Evolutionary conservation across 2,329 filamentous ascomycete species (phyloP).

Genomic region (Hypoxylon sp.): DNA sequence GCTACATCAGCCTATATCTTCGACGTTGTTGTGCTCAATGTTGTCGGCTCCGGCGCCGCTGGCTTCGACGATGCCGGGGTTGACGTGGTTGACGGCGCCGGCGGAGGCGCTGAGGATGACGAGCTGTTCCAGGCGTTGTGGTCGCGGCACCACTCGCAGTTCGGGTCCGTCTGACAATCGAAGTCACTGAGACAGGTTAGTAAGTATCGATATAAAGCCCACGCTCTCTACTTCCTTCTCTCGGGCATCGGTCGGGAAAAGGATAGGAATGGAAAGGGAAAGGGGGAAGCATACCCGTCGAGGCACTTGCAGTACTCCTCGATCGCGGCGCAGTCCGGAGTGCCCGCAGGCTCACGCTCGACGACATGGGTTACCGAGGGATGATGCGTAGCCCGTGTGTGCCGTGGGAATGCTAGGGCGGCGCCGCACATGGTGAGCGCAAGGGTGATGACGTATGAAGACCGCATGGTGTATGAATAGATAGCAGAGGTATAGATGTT

Average conservation of each 20-base stretch:
- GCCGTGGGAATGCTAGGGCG: conserved; percentile 39
- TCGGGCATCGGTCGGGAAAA: background rate
- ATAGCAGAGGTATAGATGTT: background rate
- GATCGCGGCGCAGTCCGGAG: conserved; percentile 46
- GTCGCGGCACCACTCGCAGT: conserved; percentile 51
- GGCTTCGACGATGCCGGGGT: background rate
- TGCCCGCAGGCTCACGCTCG: conserved; percentile 13
- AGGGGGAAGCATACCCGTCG: conserved; percentile 32
- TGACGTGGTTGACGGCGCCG: background rate
- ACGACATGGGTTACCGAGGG: background rate
- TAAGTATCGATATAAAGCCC: background rate
- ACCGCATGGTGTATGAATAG: conserved; percentile 42
- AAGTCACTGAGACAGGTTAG: conserved; percentile 45
- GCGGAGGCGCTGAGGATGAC: background rate
- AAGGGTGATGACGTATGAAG: conserved; percentile 32
- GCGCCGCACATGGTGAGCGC: conserved; percentile 41
- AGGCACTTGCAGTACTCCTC: conserved; percentile 49
- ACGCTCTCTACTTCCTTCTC: too few relatives aligned
- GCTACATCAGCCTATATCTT: background rate
- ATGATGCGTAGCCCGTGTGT: conserved; percentile 19
- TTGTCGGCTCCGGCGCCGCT: background rate
- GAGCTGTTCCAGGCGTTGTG: conserved; percentile 40
- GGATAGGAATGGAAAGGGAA: too few relatives aligned
- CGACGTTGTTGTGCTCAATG: background rate
- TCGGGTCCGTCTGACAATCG: conserved; percentile 49